These are phyloP conservation scores for Nephelium lappaceum DNA, from an alignment of 345 rosid genomes.

Conservation along the genomic window DNA sequence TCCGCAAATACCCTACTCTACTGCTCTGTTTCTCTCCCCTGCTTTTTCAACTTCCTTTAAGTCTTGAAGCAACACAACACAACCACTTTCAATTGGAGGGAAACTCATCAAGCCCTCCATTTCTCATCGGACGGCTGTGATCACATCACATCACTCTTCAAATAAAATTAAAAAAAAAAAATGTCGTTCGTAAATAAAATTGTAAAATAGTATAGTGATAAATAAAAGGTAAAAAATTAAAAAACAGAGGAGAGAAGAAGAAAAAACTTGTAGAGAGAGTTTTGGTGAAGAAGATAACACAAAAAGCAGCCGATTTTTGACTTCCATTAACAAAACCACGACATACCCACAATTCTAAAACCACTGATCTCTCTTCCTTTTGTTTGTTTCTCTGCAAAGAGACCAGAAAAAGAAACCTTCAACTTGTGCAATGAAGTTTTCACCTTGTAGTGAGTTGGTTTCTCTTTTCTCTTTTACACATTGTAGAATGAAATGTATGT, in stretches of 20 bases:
- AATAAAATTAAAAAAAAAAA: too few species aligned
- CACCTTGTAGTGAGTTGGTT: slow-evolving; percentile 33
- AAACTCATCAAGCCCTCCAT: slow-evolving; percentile 40
- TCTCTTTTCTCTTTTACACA: slow-evolving; percentile 11
- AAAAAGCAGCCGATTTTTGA: slow-evolving; percentile 25
- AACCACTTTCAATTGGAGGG: slow-evolving; percentile 37
- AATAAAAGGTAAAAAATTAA: background rate
- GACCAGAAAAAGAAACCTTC: background rate
- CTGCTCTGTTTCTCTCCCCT: background rate
- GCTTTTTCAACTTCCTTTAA: background rate
- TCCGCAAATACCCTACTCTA: background rate
- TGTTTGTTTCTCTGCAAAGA: slow-evolving; percentile 9
- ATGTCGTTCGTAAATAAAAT: background rate
- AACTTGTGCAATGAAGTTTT: slow-evolving; percentile 26
- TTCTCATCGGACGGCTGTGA: slow-evolving; percentile 24
- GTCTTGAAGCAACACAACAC: background rate
- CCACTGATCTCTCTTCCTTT: slow-evolving; percentile 6
- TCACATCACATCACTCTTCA: background rate
- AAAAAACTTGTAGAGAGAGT: background rate
- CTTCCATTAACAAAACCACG: slow-evolving; percentile 3
- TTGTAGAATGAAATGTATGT: background rate
- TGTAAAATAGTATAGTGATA: background rate
- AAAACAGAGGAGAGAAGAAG: background rate
- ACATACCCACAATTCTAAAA: slow-evolving; percentile 11
- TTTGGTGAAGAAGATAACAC: slow-evolving; percentile 34